Evolutionary conservation across 306 rosid species (phyloP).

Genomic region (Pterocarpus santalinus): DNA sequence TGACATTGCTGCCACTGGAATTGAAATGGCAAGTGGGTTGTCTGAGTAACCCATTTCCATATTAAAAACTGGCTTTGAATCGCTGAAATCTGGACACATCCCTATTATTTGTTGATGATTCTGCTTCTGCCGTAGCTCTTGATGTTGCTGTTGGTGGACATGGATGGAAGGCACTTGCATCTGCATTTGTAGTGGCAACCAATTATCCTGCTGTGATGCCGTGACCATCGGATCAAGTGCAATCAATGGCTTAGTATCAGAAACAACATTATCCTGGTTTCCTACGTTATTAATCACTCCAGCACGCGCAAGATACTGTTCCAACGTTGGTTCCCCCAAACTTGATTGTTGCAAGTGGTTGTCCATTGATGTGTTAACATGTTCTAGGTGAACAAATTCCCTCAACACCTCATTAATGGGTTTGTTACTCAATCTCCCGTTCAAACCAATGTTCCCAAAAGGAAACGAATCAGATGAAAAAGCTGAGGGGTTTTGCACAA

Average conservation of each 20-base stretch:
- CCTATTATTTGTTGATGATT: conserved; percentile 22
- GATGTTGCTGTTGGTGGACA: conserved; percentile 37
- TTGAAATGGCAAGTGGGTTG: conserved; percentile 44
- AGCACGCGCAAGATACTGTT: conserved; percentile 46
- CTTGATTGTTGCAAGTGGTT: conserved; percentile 26
- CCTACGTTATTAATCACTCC: conserved; percentile 7
- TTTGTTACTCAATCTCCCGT: conserved; percentile 45
- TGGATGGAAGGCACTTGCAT: conserved; percentile 39
- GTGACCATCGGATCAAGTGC: conserved; percentile 48
- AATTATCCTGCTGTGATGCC: conserved; percentile 49
- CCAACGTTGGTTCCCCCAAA: conserved; percentile 44
- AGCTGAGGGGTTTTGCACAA: conserved; percentile 54
- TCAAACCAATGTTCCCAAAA: conserved; percentile 42
- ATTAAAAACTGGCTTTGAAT: conserved; percentile 47
- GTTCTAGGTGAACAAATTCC: conserved; percentile 42
- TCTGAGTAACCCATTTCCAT: conserved; percentile 53
- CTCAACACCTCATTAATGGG: conserved; percentile 42
- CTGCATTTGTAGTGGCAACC: conserved; percentile 60
- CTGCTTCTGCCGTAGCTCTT: conserved; percentile 11
- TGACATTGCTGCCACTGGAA: conserved; percentile 34
- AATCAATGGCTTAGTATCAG: conserved; percentile 31
- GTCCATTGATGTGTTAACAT: conserved; percentile 22
- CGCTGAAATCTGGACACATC: conserved; percentile 20
- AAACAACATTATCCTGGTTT: conserved; percentile 21
- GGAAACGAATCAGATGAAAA: conserved; percentile 43